Conservation (phyloP, 1,139 yeast species). For the Citeromyces hawaiiensis region DNA sequence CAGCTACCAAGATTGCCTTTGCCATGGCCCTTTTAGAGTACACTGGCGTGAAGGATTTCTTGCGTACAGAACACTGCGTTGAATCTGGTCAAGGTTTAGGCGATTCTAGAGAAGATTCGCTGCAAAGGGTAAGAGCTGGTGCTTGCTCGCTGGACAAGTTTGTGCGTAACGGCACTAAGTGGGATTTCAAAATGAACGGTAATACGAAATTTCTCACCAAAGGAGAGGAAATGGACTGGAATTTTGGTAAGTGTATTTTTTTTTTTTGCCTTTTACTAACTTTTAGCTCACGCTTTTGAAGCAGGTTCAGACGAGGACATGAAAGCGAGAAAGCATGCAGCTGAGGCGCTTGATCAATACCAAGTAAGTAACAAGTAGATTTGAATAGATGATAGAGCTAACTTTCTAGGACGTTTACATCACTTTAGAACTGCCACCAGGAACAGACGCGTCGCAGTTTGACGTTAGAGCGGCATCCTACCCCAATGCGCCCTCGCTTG, state of each 20-base stretch:
- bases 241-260: constrained; percentile 23
- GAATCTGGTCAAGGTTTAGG: neutral
- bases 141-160: constrained; percentile 43
- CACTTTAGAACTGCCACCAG: constrained; percentile 25
- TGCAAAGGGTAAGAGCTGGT: constrained; percentile 34
- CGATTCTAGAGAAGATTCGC: constrained; percentile 27
- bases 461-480: neutral
- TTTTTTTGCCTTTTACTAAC: constrained; percentile 5
- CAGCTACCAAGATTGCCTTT: constrained; percentile 47
- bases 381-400: constrained; percentile 4
- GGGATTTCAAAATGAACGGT: constrained; percentile 37
- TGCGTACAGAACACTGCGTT: constrained; percentile 16
- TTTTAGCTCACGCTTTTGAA: constrained; percentile 25
- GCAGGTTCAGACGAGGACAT: constrained; percentile 53
- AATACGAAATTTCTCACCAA: constrained; percentile 30
- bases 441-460: neutral
- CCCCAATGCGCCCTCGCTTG: neutral
- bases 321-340: constrained; percentile 21
- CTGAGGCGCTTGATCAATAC: constrained; percentile 2
- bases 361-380: constrained; percentile 6
- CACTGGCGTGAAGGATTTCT: constrained; percentile 23
- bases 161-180: constrained; percentile 12
- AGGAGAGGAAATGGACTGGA: constrained; percentile 57
- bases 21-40: constrained; percentile 37
- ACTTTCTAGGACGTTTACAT: constrained; percentile 23